Evolutionary conservation across 2,329 filamentous ascomycete genomes (phyloP).

Genomic region (Falciphora oryzae): DNA sequence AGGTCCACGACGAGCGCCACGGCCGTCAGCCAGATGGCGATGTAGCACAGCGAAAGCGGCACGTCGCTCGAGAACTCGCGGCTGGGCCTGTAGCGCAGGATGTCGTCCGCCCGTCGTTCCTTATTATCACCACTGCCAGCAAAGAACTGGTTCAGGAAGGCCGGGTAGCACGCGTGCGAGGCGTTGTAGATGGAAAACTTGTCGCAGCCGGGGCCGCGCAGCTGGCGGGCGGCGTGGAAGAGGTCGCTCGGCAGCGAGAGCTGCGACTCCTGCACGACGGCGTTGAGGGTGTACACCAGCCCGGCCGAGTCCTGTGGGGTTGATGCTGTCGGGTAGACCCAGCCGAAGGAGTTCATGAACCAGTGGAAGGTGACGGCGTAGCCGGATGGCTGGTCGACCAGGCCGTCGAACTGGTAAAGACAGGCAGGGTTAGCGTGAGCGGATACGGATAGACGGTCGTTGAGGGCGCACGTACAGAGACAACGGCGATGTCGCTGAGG

Average conservation of each 20-base stretch:
- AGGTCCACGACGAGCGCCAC: not conserved
- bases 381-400: not conserved
- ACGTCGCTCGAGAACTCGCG: constrained; percentile 2
- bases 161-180: not conserved
- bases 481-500: not conserved
- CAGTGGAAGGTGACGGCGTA: constrained; percentile 4
- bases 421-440: no score
- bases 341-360: not conserved
- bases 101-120: not conserved
- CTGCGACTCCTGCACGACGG: not conserved
- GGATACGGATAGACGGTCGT: not conserved
- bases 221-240: not conserved
- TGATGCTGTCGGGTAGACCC: not conserved
- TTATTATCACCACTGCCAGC: no score
- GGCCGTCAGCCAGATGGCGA: not conserved
- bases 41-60: not conserved
- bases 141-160: not conserved
- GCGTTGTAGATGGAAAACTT: not conserved
- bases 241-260: constrained; percentile 1
- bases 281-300: not conserved
- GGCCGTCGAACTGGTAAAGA: not conserved
- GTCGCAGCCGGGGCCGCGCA: not conserved
- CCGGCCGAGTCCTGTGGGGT: not conserved
- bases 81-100: no score
- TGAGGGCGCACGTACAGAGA: not conserved